phyloP scores from a whole-genome alignment of 164 flowering plant genomes.

The Cinnamomum chago region DNA sequence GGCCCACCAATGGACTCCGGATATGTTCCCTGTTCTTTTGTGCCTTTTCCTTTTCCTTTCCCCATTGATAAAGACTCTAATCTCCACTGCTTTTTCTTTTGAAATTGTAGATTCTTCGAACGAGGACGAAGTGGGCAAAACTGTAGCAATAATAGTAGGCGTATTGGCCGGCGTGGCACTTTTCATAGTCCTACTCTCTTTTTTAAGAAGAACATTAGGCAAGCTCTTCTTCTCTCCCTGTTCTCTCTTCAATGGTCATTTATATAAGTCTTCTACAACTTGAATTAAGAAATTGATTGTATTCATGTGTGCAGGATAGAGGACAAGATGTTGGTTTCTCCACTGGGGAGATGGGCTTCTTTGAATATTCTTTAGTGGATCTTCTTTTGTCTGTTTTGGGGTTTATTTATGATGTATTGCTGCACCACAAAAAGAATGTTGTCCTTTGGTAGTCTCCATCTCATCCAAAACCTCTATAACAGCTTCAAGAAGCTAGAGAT shows the following conservation, averaged over 20 bases:
- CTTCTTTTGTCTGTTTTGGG: conserved; percentile 3
- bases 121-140: conserved; percentile 68
- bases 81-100: conserved; percentile 8
- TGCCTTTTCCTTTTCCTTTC: not conserved
- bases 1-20: too few species aligned
- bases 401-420: not conserved
- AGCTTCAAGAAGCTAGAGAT: not conserved
- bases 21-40: too few species aligned
- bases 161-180: conserved; percentile 62
- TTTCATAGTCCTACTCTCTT: conserved; percentile 72
- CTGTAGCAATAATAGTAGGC: conserved; percentile 82
- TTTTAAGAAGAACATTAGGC: conserved; percentile 49
- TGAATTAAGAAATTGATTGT: not conserved
- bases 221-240: not conserved
- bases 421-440: conserved; percentile 8
- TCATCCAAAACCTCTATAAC: not conserved
- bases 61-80: not conserved
- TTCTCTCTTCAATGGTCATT: not conserved
- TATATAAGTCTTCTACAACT: not conserved
- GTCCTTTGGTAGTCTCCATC: not conserved
- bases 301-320: conserved; percentile 12
- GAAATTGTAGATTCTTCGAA: conserved; percentile 39
- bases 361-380: not conserved
- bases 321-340: not conserved
- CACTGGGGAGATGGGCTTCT: not conserved